Conservation (phyloP, 257 asterid species). For the Schizonepeta tenuifolia region DNA sequence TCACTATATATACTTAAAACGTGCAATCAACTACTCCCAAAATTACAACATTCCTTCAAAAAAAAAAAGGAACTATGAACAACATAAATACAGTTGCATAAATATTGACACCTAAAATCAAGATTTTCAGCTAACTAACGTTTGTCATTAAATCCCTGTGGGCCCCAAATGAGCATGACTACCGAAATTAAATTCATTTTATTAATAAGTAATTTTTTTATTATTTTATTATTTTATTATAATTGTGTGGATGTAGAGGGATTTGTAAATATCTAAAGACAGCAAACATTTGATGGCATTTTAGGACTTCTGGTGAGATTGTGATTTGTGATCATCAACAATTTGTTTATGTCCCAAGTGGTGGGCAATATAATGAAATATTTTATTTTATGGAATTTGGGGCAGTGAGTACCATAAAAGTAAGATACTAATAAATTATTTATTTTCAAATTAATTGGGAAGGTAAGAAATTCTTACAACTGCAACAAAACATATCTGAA, state of each 20-base stretch:
- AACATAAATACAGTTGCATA: neutral
- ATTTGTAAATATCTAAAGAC: slow-evolving; percentile 13
- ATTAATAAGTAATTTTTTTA: neutral
- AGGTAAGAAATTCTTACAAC: neutral
- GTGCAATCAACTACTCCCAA: neutral
- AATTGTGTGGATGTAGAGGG: neutral
- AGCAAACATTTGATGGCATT: slow-evolving; percentile 33
- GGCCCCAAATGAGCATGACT: neutral
- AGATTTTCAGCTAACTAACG: neutral
- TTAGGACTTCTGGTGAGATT: slow-evolving; percentile 12
- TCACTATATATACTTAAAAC: neutral
- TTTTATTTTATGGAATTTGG: too few relatives aligned
- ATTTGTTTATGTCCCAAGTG: slow-evolving; percentile 11
- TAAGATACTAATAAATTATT: too few relatives aligned
- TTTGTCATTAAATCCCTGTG: neutral
- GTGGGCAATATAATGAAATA: too few relatives aligned
- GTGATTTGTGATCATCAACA: slow-evolving; percentile 11
- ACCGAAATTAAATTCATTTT: neutral
- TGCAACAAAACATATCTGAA: neutral
- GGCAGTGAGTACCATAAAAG: too few relatives aligned
- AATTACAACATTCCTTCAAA: too few relatives aligned
- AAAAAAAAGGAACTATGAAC: neutral
- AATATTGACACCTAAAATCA: neutral
- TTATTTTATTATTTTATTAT: neutral
- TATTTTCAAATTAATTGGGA: neutral